A percentile compares a stretch with the other conserved stretches of the same genome.
These are phyloP conservation scores for Pseudonitzschia multiseries DNA, from an alignment of 108 stramenopile genomes.

Conservation along the genomic window DNA sequence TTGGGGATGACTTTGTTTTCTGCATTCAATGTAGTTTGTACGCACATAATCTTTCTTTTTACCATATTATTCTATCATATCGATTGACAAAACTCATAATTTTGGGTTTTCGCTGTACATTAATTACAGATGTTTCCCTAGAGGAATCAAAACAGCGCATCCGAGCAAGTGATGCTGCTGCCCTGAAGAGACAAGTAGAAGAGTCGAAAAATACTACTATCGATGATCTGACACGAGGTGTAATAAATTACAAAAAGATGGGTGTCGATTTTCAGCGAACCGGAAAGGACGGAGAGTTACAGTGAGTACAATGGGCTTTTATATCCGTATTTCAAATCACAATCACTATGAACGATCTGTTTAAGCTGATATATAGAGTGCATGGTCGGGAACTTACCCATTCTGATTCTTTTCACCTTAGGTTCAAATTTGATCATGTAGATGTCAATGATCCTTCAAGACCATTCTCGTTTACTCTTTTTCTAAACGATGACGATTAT, in stretches of 20 bases:
- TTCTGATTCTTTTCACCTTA: conserved; percentile 2
- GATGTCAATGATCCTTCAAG: conserved; percentile 43
- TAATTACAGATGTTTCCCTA: conserved; percentile 16
- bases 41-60: not conserved
- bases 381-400: not conserved
- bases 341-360: no score
- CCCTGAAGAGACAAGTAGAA: conserved; percentile 31
- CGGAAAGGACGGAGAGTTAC: conserved; percentile 33
- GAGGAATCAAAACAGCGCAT: conserved; percentile 31
- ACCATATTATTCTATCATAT: conserved; percentile 3
- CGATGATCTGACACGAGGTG: conserved; percentile 58
- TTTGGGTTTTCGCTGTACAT: not conserved
- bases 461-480: conserved; percentile 48
- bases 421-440: conserved; percentile 51
- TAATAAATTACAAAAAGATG: conserved; percentile 55
- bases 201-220: conserved; percentile 49
- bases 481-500: conserved; percentile 43
- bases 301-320: conserved; percentile 27
- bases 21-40: no score
- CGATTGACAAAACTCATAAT: not conserved
- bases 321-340: not conserved
- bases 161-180: conserved; percentile 30
- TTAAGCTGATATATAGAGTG: not conserved
- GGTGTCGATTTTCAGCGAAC: conserved; percentile 56
- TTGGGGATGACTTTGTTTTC: no score